Percentiles rank a stretch among this genome's conserved stretches.
Conservation (phyloP, 2,329 filamentous ascomycete genomes). For the Davidsoniella neocaledoniae region DNA sequence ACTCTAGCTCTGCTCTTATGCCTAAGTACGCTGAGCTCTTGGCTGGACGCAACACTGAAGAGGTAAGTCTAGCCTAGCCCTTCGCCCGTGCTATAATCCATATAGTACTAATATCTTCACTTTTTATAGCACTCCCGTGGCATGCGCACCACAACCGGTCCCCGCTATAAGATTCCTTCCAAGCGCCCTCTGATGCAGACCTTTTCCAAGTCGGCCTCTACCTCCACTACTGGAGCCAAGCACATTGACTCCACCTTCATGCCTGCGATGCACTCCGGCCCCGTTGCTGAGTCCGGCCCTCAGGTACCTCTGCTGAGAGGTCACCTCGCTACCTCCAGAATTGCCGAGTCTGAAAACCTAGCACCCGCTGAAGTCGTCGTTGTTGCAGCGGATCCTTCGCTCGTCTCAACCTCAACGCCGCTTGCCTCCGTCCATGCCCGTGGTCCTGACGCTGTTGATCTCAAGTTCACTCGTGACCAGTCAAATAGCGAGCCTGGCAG, state of each 20-base stretch:
- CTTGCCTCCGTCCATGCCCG: conserved; percentile 43
- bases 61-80: conserved; percentile 24
- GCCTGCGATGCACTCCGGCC: conserved; percentile 27
- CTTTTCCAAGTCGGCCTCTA: conserved; percentile 35
- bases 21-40: conserved; percentile 32
- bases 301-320: conserved; percentile 42
- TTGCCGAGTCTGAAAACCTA: conserved; percentile 26
- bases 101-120: background rate
- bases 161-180: conserved; percentile 22
- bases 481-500: conserved; percentile 18
- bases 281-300: conserved; percentile 18
- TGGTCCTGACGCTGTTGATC: conserved; percentile 36
- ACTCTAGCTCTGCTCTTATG: conserved; percentile 23
- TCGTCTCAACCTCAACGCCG: conserved; percentile 31
- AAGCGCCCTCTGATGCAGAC: conserved; percentile 43
- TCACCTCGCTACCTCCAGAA: conserved; percentile 27
- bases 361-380: conserved; percentile 32
- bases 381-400: conserved; percentile 38
- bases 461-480: conserved; percentile 32
- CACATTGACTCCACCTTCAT: conserved; percentile 38
- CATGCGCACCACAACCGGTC: conserved; percentile 31
- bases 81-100: background rate
- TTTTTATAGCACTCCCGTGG: conserved; percentile 20
- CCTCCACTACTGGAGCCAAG: conserved; percentile 19
- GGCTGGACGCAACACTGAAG: conserved; percentile 21